phyloP scores from a whole-genome alignment of 306 rosid species.

The Morella rubra region DNA sequence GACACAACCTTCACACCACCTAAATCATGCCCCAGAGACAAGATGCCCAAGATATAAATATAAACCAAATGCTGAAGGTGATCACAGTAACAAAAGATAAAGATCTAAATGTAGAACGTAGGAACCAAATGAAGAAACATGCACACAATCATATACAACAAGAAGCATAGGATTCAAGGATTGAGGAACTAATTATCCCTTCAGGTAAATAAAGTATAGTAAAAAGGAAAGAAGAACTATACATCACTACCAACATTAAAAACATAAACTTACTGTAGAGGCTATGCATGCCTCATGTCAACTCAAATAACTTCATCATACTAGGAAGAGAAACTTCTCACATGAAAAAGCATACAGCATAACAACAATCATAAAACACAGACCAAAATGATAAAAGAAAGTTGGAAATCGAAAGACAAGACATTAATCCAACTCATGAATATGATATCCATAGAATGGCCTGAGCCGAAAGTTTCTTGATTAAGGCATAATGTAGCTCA shows the following conservation, averaged over 20 bases:
- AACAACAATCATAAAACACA: constrained; percentile 12
- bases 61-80: background rate
- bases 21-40: constrained; percentile 1
- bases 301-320: background rate
- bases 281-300: background rate
- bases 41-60: background rate
- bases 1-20: background rate
- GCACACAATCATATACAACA: background rate
- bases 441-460: constrained; percentile 13
- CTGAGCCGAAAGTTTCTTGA: constrained; percentile 9
- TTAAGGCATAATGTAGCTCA: constrained; percentile 34
- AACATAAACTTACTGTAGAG: background rate
- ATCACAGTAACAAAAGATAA: background rate
- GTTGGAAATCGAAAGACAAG: background rate
- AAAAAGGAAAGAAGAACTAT: background rate
- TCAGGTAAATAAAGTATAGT: background rate
- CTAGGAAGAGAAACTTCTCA: background rate
- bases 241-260: background rate
- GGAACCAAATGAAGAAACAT: background rate
- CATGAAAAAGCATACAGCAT: constrained; percentile 6
- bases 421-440: background rate
- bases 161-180: background rate
- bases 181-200: background rate
- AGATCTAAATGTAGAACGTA: background rate
- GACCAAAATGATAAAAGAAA: background rate